Evolutionary conservation across 2,329 filamentous ascomycete genomes (phyloP), one percentile per base, ranked within the genome.

Genomic region (Penicillium sp.): DNA sequence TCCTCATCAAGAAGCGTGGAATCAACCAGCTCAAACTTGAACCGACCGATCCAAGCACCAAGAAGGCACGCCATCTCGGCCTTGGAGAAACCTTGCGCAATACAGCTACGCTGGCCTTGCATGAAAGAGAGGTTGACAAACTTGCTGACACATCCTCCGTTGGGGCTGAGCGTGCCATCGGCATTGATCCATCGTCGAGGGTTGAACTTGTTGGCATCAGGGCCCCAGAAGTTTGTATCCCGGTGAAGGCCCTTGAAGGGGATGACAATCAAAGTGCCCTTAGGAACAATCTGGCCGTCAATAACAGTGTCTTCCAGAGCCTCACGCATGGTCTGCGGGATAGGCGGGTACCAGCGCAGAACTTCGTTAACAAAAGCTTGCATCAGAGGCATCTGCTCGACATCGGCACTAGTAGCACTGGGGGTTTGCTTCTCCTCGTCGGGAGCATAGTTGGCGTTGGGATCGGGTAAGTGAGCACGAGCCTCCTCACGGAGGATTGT

Each of bases 311-410:
- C 46, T 16, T 31, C 27, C 2, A 49, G 13, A 49, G 49, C 27
- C 49, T 51, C 49, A 14, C 49, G 49, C 49, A 51, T 51, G 10
- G 31, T 51, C 22, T 42, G 49, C 16, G 33, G 49, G 16, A 51
- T 43, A 3, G 49, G 49, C 2, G 49, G 33, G 8, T 39, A 42
- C 33, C 33, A 43, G 22, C 49, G 49, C 22, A 51, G 35, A 11
- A 51, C 49, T 16, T 51, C 49, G 16, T 51, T 26, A 13, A 24
- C 24, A 11, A 51, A 39, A 5, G 49, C 49, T 42, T 39, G 33
- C 37, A 51, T 39, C 33, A 51, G 29, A 14, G 49, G 49, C 33
- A 51, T 26, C 16, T 43, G 29, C 4, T 51, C 37, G 24, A 51
- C 21, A 24, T 51, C 49, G 16, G 21, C 26, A 21, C 22, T 27